Evolutionary conservation across 768 basidiomycete species (phyloP).

Genomic region (Glaciozyma antarctica): DNA sequence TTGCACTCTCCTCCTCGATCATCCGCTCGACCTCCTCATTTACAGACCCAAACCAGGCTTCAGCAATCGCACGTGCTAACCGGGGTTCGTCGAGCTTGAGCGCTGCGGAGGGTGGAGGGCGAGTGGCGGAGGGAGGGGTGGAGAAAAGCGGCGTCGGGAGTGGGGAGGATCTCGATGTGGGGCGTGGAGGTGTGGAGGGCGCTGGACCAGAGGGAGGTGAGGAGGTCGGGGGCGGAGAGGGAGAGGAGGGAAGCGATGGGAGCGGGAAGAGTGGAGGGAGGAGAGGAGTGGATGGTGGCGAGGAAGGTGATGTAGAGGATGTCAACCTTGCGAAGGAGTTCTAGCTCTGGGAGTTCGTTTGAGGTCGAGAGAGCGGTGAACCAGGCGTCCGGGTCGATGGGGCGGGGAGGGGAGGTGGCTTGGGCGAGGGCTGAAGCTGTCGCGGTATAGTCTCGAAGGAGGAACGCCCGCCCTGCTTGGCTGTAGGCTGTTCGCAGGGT

Average conservation of each 20-base stretch:
- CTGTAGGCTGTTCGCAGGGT: no score
- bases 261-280: background rate
- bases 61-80: slow-evolving; percentile 9
- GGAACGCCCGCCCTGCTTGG: no score
- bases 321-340: slow-evolving; percentile 13
- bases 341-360: background rate
- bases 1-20: background rate
- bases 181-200: background rate
- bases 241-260: slow-evolving; percentile 9
- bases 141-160: slow-evolving; percentile 9
- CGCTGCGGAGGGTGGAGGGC: slow-evolving; percentile 24
- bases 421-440: no score
- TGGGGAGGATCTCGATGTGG: slow-evolving; percentile 14
- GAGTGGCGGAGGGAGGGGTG: slow-evolving; percentile 24
- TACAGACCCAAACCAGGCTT: slow-evolving; percentile 25
- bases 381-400: no score
- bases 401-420: no score
- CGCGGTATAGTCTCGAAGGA: no score
- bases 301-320: slow-evolving; percentile 25
- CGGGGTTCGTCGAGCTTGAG: slow-evolving; percentile 23
- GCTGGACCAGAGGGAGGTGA: slow-evolving; percentile 12
- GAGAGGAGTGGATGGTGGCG: slow-evolving; percentile 21
- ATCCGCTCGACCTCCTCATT: slow-evolving; percentile 14
- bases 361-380: no score
- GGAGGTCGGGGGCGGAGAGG: slow-evolving; percentile 1